Percentiles rank a stretch among this genome's conserved stretches.
Evolutionary conservation across 1,284 basidiomycete genomes (phyloP).

Genomic region (Ceratobasidium sp.): DNA sequence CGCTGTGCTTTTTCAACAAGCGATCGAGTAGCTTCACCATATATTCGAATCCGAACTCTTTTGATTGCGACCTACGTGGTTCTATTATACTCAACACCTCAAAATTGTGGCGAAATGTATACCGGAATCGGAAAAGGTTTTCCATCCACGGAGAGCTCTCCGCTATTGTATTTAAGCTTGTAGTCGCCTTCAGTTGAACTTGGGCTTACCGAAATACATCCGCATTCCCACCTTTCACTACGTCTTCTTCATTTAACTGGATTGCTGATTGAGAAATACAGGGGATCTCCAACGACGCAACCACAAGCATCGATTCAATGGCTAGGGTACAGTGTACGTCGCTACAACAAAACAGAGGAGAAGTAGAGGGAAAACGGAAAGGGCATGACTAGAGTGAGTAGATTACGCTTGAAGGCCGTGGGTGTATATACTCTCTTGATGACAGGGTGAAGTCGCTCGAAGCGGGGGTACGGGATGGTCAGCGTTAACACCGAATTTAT

Average conservation of each 20-base stretch:
- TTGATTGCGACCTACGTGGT: conserved; percentile 9
- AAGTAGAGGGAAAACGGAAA: neutral
- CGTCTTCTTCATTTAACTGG: neutral
- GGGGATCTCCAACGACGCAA: neutral
- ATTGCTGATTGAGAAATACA: neutral
- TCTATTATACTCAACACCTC: neutral
- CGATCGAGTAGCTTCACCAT: neutral
- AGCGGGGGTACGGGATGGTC: neutral
- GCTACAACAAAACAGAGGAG: too few species aligned
- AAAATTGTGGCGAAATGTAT: neutral
- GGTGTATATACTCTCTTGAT: neutral
- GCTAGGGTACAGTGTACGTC: too few species aligned
- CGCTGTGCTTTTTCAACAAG: neutral
- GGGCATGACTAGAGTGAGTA: neutral
- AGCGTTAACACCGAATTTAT: neutral
- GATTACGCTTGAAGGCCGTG: neutral
- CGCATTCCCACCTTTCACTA: conserved; percentile 30
- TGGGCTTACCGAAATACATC: conserved; percentile 28
- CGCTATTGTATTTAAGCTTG: neutral
- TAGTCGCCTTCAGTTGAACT: neutral
- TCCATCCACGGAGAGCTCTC: neutral
- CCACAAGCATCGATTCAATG: neutral
- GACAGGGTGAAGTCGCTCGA: neutral
- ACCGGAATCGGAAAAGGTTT: neutral
- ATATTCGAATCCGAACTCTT: neutral